Evolutionary conservation across 768 basidiomycete species (phyloP).

Genomic region (Xerocomus spinulosus): DNA sequence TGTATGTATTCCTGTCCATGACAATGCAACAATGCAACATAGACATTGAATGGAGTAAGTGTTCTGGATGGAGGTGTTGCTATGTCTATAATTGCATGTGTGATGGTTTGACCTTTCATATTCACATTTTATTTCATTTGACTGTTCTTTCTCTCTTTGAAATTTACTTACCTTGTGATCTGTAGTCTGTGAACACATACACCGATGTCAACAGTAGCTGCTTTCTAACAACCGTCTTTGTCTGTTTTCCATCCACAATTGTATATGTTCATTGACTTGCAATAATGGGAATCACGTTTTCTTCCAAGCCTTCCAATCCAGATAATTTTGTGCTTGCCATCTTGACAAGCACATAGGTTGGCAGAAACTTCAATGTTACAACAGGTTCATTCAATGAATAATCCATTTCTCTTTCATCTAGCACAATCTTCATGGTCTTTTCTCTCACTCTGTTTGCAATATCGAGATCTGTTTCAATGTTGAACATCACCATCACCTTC

Average conservation of each 20-base stretch:
- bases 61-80: too few species aligned
- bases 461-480: neutral
- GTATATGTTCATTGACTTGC: neutral
- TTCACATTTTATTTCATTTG: too few species aligned
- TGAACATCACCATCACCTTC: neutral
- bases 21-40: neutral
- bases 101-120: too few species aligned
- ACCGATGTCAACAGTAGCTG: neutral
- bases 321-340: neutral
- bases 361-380: neutral
- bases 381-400: neutral
- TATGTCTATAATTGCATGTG: too few species aligned
- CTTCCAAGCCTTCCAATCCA: neutral
- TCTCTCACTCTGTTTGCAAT: neutral
- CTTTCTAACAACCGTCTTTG: neutral
- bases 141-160: too few species aligned
- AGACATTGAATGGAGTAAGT: neutral
- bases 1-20: neutral
- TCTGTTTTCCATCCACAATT: neutral
- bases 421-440: neutral
- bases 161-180: neutral
- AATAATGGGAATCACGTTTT: neutral
- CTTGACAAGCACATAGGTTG: neutral
- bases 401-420: neutral
- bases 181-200: neutral